A percentile compares a stretch with the other conserved stretches of the same genome.
These are phyloP conservation scores for Euphorbia pulcherrima DNA, from an alignment of 345 rosid genomes.

Conservation along the genomic window DNA sequence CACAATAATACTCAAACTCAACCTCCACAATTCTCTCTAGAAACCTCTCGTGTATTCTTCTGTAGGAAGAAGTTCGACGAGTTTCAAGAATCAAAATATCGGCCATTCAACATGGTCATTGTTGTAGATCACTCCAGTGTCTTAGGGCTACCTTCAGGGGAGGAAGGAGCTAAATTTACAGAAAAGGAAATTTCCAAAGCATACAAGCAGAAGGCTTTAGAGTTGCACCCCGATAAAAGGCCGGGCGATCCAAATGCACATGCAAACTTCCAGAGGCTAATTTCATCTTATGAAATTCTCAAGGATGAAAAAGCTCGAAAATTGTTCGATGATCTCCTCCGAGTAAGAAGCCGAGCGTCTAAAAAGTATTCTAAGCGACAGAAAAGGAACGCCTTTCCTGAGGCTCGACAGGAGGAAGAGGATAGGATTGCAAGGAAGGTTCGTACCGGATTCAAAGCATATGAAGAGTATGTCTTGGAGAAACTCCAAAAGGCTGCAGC, in stretches of 20 bases:
- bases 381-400: conserved; percentile 58
- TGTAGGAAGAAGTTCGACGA: no score
- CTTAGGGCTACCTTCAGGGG: conserved; percentile 77
- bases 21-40: no score
- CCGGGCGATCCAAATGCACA: conserved; percentile 82
- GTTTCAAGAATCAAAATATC: no score
- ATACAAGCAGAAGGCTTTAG: conserved; percentile 66
- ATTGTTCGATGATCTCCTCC: conserved; percentile 74
- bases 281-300: conserved; percentile 68
- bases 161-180: conserved; percentile 67
- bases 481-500: conserved; percentile 68
- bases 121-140: conserved; percentile 70
- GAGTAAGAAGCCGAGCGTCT: conserved; percentile 51
- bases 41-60: no score
- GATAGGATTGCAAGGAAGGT: conserved; percentile 65
- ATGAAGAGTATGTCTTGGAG: conserved; percentile 63
- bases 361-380: conserved; percentile 67
- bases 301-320: conserved; percentile 76
- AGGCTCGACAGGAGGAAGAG: conserved; percentile 55
- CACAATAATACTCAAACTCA: no score
- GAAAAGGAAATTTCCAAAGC: conserved; percentile 78
- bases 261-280: conserved; percentile 55
- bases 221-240: conserved; percentile 83
- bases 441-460: conserved; percentile 68
- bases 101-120: conserved; percentile 48